Evolutionary conservation across 345 rosid genomes (phyloP), one percentile per base, ranked within the genome.

Genomic region (Bretschneidera sinensis): DNA sequence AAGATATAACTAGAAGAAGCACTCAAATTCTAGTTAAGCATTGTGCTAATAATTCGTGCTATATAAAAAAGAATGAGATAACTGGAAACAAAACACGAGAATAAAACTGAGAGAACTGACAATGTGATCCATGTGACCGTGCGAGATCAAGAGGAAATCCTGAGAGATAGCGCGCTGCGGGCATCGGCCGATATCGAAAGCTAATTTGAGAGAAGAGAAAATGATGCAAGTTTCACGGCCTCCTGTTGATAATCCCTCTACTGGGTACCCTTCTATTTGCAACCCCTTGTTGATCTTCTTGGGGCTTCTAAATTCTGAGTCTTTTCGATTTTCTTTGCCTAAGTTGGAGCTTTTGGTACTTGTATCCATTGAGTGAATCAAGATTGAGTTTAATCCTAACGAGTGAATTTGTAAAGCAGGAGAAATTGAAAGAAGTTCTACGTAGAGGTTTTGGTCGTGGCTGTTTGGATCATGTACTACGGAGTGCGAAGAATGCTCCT

Each of bases 91-190:
- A 2, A 15, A 6, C 39, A 28, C 45, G 5, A 9, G 10, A 21
- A 56, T 17, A 18, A 5, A 19, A 24, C 55, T 55, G 67, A 45
- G 58, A 48, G 20, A 21, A 64, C 91, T 67, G 54, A 89, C 96
- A 67, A 94, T 90, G 57, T 94, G 99, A 76, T 94, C 99, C 95
- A 94, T 87, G 76, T 90, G 97, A 54, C 87, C 91, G 52, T 94
- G 97, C 34, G 99, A 88, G 77, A 94, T 86, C 56, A 94, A 80
- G 75, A 94, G 85, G 71, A 90, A 94, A 72, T 94, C 92, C 39
- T 90, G 97, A 67, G 88, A 82, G 69, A 90, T 62, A 6, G 97
- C 96, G 28, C 95, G 96, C 54, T 78, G 90, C 9, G 99, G 99
- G 84, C 92, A 90, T 55, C 92, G 86, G 19, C 99, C 97, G 51